Evolutionary conservation across 345 rosid species (phyloP).

Genomic region (Salix udensis): DNA sequence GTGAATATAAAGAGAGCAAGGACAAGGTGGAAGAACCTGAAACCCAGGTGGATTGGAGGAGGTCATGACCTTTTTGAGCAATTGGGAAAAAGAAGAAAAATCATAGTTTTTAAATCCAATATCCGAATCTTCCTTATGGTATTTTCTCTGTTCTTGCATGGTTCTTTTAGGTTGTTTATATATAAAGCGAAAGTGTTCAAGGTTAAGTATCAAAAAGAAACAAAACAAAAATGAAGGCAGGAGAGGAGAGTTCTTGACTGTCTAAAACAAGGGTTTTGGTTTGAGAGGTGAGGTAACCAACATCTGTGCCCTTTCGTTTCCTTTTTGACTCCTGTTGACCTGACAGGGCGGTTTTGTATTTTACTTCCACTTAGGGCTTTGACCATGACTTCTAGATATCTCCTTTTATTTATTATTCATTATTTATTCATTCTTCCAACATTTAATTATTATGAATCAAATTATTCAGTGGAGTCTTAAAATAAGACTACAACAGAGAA

Average conservation of each 20-base stretch:
- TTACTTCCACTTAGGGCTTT: not conserved
- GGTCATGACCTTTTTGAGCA: slow-evolving; percentile 4
- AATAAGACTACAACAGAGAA: not conserved
- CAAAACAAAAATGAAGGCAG: not conserved
- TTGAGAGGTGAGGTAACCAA: not conserved
- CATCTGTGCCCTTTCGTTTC: not conserved
- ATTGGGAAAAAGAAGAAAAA: slow-evolving; percentile 12
- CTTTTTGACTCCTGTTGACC: slow-evolving; percentile 4
- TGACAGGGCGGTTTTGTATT: not conserved
- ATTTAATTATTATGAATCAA: not conserved
- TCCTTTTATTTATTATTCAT: not conserved
- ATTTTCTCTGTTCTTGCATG: not conserved
- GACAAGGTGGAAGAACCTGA: not conserved
- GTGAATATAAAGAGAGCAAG: no score
- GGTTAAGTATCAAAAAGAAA: not conserved
- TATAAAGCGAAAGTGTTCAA: not conserved
- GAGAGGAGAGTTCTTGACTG: not conserved
- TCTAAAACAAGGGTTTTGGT: not conserved
- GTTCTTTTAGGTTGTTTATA: not conserved
- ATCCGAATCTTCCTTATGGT: not conserved
- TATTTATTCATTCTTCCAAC: not conserved
- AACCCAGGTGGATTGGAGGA: slow-evolving; percentile 1
- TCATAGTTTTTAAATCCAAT: not conserved
- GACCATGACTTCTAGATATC: not conserved
- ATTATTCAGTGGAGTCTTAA: not conserved